Conservation (phyloP, 2,329 filamentous ascomycete genomes). For the Calycina herbarum region DNA sequence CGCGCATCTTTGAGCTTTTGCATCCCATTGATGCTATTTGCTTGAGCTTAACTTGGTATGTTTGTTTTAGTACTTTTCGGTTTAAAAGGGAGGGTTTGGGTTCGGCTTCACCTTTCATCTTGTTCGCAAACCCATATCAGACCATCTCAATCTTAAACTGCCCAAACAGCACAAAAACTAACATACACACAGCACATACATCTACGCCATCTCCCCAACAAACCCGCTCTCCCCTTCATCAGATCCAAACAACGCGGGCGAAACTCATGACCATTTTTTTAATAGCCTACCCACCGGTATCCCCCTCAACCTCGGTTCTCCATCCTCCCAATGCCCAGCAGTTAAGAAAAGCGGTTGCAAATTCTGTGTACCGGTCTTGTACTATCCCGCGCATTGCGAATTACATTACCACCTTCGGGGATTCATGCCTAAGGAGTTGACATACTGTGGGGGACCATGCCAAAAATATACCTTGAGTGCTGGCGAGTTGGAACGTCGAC, state of each 20-base stretch:
- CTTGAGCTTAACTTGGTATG: constrained; percentile 18
- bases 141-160: background rate
- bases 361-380: constrained; percentile 31
- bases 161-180: background rate
- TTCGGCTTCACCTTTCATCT: too few relatives aligned
- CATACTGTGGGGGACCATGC: background rate
- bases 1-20: constrained; percentile 24
- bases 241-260: background rate
- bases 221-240: constrained; percentile 12
- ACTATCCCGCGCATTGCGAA: constrained; percentile 32
- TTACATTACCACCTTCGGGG: constrained; percentile 27
- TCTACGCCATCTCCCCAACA: constrained; percentile 20
- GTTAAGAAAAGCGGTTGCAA: constrained; percentile 21
- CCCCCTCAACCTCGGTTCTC: constrained; percentile 19
- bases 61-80: background rate
- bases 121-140: background rate
- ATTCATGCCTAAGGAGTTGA: background rate
- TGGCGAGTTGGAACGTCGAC: background rate
- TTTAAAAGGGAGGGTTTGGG: background rate
- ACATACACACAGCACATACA: constrained; percentile 21
- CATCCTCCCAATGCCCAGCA: constrained; percentile 19
- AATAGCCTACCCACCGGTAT: background rate
- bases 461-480: background rate
- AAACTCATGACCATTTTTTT: background rate
- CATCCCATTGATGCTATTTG: constrained; percentile 28